Base-by-base conservation (phyloP, 2,329 filamentous ascomycete species). In the Tolypocladium tundrense region DNA sequence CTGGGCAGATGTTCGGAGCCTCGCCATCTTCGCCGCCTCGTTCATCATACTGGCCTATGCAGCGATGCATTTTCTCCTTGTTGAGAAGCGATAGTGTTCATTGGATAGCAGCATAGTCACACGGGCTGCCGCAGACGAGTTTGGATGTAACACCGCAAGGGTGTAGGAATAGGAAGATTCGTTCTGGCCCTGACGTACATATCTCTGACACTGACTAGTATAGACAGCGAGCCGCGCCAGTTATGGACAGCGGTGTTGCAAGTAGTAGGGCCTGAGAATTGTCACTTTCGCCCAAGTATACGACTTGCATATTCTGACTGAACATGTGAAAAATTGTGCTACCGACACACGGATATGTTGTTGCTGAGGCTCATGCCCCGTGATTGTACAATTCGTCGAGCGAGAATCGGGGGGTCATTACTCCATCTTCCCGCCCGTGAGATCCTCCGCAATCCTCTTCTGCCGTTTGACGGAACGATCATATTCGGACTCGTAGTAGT, bases 61-160 rank as follows among this genome's bases (percentile, higher is more conserved):
- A 37, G 92, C 93, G 19, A 96, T 99, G 91, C 94, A 99, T 76
- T 75, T 97, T 60, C 74, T 99, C 67, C 83, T 99, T 53, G 85
- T 99, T 27, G 94, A 99, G 81, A 93, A 86, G 79, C 68, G 74
- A 63, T 76, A 72, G 35, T 21, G 21, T 53, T 35, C n/a, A 24
- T 13, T 40, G 27, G 31, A 33, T 35, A 51, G 31, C 31, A 5
- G 48, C 19, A 19, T 14, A 14, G 19, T 31, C 16, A 31, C 27
- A 31, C 8, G 7, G n/a, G 9, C 27, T 9, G 27, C 45, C 27
- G 9, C 27, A 14, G n/a, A 31, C 27, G 27, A 40, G 39, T 19
- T 33, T 33, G 16, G 11, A 33, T 33, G 16, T 33, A 13, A 35
- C 31, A n/a, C n/a, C 9, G 10, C 9, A 35, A 35, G 10, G 48